These are phyloP conservation scores for Clonostachys rosea DNA, from an alignment of 2,329 filamentous ascomycete species.

Conservation along the genomic window DNA sequence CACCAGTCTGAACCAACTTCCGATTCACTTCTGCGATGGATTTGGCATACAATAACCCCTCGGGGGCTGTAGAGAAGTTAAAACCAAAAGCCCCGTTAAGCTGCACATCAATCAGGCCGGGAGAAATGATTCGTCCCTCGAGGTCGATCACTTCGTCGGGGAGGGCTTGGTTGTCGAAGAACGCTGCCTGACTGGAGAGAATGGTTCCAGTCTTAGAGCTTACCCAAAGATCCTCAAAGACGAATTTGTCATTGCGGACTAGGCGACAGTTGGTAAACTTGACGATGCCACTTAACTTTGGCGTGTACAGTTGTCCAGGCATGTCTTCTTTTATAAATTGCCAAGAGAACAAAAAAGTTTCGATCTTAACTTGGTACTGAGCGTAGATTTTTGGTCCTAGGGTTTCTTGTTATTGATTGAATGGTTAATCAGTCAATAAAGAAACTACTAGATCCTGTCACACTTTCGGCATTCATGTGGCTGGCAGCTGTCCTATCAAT, in stretches of 20 bases:
- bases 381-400: no score
- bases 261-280: slow-evolving; percentile 88
- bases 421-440: no score
- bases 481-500: no score
- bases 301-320: no score
- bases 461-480: no score
- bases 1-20: slow-evolving; percentile 69
- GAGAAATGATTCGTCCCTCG: slow-evolving; percentile 75
- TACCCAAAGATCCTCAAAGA: slow-evolving; percentile 83
- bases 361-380: no score
- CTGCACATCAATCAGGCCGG: slow-evolving; percentile 86
- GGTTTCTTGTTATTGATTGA: no score
- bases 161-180: slow-evolving; percentile 63
- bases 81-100: slow-evolving; percentile 91
- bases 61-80: slow-evolving; percentile 80
- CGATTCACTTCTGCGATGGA: slow-evolving; percentile 68
- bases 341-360: no score
- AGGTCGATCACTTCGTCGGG: slow-evolving; percentile 77
- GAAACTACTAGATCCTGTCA: no score
- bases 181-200: slow-evolving; percentile 61
- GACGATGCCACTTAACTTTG: slow-evolving; percentile 50
- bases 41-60: slow-evolving; percentile 62
- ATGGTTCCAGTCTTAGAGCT: slow-evolving; percentile 79
- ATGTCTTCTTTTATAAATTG: no score
- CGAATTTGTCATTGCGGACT: slow-evolving; percentile 60